Evolutionary conservation across 2,329 filamentous ascomycete genomes (phyloP), one percentile per base, ranked within the genome.

Genomic region (Colletotrichum melonis): DNA sequence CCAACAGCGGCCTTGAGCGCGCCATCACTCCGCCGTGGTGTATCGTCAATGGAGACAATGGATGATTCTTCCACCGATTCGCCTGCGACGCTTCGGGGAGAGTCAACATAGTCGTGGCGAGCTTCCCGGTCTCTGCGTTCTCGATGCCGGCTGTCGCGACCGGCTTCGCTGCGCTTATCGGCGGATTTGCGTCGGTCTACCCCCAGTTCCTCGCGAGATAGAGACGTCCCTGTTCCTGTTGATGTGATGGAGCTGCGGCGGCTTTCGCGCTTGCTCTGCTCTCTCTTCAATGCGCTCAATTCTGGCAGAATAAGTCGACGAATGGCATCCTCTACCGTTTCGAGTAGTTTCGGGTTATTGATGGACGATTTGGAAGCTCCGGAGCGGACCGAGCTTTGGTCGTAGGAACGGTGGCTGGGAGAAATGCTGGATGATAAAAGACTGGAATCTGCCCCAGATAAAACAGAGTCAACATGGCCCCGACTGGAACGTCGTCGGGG

Each of bases 311-410:
- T 97, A 63, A 98, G 88, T 62, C 95, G 90, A 75, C 95, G 92
- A 79, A 98, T 97, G 16, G 95, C 95, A 83, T 98, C 95, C 83
- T 98, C 95, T 3, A 98, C 95, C 0, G 95, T 97, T 78, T 97
- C 94, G 2, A 98, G 88, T 2, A 98, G 85, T 80, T 95, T 97
- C 0, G 95, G 95, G 78, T 98, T 98, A 83, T 97, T 97, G 81
- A 97, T 94, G 0, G 94, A 96, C 3, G 94, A 94, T 28, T 85
- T 83, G 32, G 89, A 90, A 28, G 82, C 82, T 8, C 83, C 84
- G 0, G 87, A 88, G 68, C 85, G 86, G 73, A 86, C 81, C 42
- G 88, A 89, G 79, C 89, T 86, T 74, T 88, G 86, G 76, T 90
- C 88, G 71, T 86, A 81, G 0, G 89, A 90, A 58, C 88, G 87